Evolutionary conservation across 257 asterid genomes (phyloP).

Genomic region (Przewalskia tangutica): DNA sequence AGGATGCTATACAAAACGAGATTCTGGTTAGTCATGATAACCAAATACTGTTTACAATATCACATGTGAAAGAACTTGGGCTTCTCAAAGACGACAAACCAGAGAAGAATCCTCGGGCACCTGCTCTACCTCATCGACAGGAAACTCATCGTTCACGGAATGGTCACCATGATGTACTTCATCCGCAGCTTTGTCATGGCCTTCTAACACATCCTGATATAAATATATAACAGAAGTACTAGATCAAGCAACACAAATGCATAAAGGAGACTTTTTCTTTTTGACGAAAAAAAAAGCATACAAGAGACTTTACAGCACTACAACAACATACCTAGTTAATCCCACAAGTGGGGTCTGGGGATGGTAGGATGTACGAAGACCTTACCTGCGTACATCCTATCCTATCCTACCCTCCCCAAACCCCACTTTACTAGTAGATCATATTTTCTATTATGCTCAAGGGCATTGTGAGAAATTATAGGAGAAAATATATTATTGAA

Average conservation of each 20-base stretch:
- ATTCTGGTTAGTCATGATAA: neutral
- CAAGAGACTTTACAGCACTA: neutral
- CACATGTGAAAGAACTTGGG: neutral
- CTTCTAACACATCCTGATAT: conserved; percentile 44
- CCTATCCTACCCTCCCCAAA: too few relatives aligned
- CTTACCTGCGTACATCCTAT: too few relatives aligned
- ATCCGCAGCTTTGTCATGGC: conserved; percentile 28
- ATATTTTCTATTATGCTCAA: neutral
- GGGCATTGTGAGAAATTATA: too few relatives aligned
- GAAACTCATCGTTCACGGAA: conserved; percentile 19
- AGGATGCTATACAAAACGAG: conserved; percentile 23
- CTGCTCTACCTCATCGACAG: conserved; percentile 24
- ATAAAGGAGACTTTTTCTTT: neutral
- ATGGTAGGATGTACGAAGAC: too few relatives aligned
- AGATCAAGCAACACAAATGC: neutral
- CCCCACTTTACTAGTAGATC: neutral
- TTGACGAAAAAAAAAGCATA: neutral
- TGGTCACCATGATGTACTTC: conserved; percentile 41
- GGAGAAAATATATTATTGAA: too few relatives aligned
- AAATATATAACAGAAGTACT: neutral
- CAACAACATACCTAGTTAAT: too few relatives aligned
- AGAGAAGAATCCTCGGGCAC: conserved; percentile 25
- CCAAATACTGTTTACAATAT: conserved; percentile 6
- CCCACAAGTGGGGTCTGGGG: too few relatives aligned
- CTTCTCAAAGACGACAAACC: conserved; percentile 23